A percentile compares a stretch with the other conserved stretches of the same genome.
These are phyloP conservation scores for Xerocomus minutiporus DNA, from an alignment of 1,284 basidiomycete species.

Conservation along the genomic window DNA sequence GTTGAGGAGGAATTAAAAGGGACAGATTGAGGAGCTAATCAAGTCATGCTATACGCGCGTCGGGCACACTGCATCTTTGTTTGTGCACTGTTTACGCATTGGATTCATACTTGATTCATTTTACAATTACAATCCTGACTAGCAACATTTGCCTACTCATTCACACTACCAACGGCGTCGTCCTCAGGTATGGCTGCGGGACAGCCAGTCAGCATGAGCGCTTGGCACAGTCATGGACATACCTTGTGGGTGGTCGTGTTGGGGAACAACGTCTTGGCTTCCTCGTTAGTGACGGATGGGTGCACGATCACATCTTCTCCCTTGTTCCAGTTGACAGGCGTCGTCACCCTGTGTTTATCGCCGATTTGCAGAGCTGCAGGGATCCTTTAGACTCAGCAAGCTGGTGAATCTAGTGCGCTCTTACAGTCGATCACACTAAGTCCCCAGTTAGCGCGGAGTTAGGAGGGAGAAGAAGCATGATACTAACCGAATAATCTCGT, in stretches of 20 bases:
- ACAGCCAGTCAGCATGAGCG: constrained; percentile 6
- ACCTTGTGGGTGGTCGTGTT: constrained; percentile 67
- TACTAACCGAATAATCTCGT: constrained; percentile 79
- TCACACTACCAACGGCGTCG: constrained; percentile 55
- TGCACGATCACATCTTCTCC: constrained; percentile 96
- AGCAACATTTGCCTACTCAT: neutral
- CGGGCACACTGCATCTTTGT: constrained; percentile 31
- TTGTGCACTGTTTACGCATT: constrained; percentile 19
- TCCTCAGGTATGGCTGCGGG: constrained; percentile 68
- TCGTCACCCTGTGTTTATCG: constrained; percentile 84
- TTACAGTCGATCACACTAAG: constrained; percentile 61
- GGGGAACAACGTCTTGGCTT: constrained; percentile 87
- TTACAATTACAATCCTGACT: constrained; percentile 5
- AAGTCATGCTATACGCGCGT: constrained; percentile 24
- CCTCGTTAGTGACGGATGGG: constrained; percentile 79
- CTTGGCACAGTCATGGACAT: constrained; percentile 13
- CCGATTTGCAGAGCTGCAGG: constrained; percentile 79
- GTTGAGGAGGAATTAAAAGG: constrained; percentile 18
- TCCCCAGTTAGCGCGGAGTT: constrained; percentile 10
- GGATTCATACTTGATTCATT: neutral
- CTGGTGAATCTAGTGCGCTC: constrained; percentile 12
- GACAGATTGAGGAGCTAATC: neutral
- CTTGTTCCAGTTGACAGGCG: constrained; percentile 92
- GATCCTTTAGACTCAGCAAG: constrained; percentile 5
- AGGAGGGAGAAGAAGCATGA: neutral